Evolutionary conservation across 148 eudicot species (phyloP).

Genomic region (Diospyros kaki): DNA sequence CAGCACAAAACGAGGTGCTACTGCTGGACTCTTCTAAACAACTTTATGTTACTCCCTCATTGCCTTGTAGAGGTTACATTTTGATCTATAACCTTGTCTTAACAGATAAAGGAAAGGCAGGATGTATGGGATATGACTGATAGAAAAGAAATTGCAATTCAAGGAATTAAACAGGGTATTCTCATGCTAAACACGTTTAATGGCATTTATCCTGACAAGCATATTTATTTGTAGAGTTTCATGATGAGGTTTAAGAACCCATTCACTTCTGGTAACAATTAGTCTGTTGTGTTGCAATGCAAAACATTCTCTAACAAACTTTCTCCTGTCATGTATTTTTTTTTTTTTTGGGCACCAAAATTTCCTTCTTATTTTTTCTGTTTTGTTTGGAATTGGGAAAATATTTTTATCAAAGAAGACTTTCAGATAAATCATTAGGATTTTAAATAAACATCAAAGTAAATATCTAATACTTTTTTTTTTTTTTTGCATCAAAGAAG

Average conservation of each 20-base stretch:
- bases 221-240: background rate
- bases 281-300: background rate
- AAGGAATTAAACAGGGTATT: conserved; percentile 19
- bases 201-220: background rate
- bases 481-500: too few relatives aligned
- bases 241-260: background rate
- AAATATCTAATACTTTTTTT: too few relatives aligned
- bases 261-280: background rate
- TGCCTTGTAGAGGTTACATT: background rate
- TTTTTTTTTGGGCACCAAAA: too few relatives aligned
- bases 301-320: background rate
- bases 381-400: too few relatives aligned
- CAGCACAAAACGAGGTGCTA: conserved; percentile 21
- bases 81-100: conserved; percentile 5
- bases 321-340: too few relatives aligned
- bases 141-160: conserved; percentile 16
- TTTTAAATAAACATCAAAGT: too few relatives aligned
- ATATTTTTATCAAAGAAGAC: too few relatives aligned
- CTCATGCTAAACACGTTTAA: background rate
- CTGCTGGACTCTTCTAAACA: background rate
- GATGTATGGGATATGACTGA: conserved; percentile 23
- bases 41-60: background rate
- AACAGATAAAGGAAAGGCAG: conserved; percentile 31
- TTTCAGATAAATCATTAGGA: too few relatives aligned
- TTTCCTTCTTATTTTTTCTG: too few relatives aligned